A percentile compares a stretch with the other conserved stretches of the same genome.
Conservation (phyloP, 2,329 filamentous ascomycete genomes). For the Phaeophleospora eucalypticola region DNA sequence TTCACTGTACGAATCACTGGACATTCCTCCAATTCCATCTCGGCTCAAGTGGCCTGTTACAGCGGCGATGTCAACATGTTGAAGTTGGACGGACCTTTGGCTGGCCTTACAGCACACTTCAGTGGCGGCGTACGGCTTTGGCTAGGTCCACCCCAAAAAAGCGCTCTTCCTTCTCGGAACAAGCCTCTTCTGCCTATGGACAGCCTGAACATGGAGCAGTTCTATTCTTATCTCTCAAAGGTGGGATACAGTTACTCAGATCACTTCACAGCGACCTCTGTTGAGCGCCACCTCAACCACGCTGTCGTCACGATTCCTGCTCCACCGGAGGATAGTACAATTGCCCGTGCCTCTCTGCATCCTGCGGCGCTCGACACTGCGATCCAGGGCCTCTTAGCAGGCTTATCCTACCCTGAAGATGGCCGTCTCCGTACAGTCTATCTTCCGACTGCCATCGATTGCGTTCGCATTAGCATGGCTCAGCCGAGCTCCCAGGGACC, state of each 20-base stretch:
- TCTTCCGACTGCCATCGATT: slow-evolving; percentile 19
- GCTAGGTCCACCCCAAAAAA: slow-evolving; percentile 29
- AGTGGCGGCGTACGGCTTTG: slow-evolving; percentile 2
- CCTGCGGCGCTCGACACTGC: slow-evolving; percentile 30
- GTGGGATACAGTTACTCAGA: slow-evolving; percentile 26
- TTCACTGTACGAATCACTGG: slow-evolving; percentile 24
- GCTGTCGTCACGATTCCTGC: slow-evolving; percentile 3
- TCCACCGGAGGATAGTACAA: neutral
- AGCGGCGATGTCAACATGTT: neutral
- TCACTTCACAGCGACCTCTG: slow-evolving; percentile 7
- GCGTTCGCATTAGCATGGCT: slow-evolving; percentile 22
- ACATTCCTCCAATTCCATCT: slow-evolving; percentile 29
- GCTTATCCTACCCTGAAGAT: slow-evolving; percentile 30
- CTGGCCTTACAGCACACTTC: slow-evolving; percentile 35
- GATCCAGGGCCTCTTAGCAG: slow-evolving; percentile 31
- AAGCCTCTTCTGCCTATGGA: slow-evolving; percentile 3
- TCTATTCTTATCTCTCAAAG: slow-evolving; percentile 20
- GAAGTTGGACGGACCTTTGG: neutral
- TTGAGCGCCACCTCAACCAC: slow-evolving; percentile 5
- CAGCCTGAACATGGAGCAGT: slow-evolving; percentile 8
- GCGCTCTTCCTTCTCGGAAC: slow-evolving; percentile 4
- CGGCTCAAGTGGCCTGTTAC: slow-evolving; percentile 26
- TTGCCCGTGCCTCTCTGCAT: slow-evolving; percentile 31
- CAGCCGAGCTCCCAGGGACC: neutral
- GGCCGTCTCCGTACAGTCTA: slow-evolving; percentile 23